These are phyloP conservation scores for Hypoxylon sp. DNA, from an alignment of 2,329 filamentous ascomycete species.

Conservation along the genomic window DNA sequence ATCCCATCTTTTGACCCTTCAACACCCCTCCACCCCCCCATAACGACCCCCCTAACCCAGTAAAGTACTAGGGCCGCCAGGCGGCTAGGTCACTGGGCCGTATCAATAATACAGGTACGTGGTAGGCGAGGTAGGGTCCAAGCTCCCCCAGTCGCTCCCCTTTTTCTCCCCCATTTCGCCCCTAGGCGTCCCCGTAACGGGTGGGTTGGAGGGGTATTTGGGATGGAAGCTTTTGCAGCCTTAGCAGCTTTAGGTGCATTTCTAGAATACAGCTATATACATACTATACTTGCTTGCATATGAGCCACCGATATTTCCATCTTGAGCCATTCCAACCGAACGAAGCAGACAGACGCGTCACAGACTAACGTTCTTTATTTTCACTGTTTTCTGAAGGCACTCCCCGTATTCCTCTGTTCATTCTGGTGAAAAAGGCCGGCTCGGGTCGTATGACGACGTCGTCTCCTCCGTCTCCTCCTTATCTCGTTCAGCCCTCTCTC, in stretches of 20 bases:
- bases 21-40: too few species aligned
- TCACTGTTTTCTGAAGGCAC: too few species aligned
- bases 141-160: slow-evolving; percentile 2
- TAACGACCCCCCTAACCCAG: not conserved
- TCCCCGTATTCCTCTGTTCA: too few species aligned
- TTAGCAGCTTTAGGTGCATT: slow-evolving; percentile 29
- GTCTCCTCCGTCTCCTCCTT: slow-evolving; percentile 7
- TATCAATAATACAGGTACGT: not conserved
- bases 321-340: slow-evolving; percentile 11
- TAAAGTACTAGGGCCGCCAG: too few species aligned
- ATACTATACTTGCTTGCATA: slow-evolving; percentile 13
- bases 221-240: too few species aligned
- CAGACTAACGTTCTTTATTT: too few species aligned
- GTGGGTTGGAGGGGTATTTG: slow-evolving; percentile 26
- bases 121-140: not conserved
- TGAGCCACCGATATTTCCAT: slow-evolving; percentile 18
- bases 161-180: not conserved
- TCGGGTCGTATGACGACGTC: not conserved
- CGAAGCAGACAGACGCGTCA: slow-evolving; percentile 16
- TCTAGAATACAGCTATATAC: too few species aligned
- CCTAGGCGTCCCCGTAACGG: not conserved
- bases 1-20: too few species aligned
- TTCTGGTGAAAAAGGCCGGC: slow-evolving; percentile 21
- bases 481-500: not conserved
- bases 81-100: not conserved